Conservation (phyloP, 257 asterid genomes). For the Solanum medicagineum region DNA sequence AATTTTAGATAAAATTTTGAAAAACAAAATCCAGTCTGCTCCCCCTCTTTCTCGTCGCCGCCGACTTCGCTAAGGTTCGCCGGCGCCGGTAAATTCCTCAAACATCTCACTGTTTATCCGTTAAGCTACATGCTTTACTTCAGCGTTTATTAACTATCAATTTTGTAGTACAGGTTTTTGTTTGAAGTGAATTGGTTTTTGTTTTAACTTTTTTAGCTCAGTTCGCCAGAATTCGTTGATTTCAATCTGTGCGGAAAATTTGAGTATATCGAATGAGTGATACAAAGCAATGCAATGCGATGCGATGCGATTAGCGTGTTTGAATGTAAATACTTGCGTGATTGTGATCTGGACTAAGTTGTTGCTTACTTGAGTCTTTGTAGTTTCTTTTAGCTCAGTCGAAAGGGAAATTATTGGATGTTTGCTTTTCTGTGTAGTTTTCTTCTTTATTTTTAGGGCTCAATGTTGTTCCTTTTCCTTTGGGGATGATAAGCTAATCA, state of each 20-base stretch:
- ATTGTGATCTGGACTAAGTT: background rate
- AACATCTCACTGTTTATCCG: background rate
- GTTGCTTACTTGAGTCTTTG: background rate
- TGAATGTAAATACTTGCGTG: background rate
- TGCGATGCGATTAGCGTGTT: background rate
- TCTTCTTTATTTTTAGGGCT: background rate
- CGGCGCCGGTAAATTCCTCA: background rate
- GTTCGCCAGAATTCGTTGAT: background rate
- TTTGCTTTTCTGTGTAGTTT: background rate
- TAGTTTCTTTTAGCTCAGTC: background rate
- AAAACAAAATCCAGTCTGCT: background rate
- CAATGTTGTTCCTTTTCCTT: background rate
- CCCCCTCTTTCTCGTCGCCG: conserved; percentile 8
- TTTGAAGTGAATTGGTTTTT: background rate
- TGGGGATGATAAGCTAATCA: background rate
- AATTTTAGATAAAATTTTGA: background rate
- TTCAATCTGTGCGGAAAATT: background rate
- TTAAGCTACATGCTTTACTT: background rate
- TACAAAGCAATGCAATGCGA: background rate
- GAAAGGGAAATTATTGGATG: background rate
- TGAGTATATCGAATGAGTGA: background rate
- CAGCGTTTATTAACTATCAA: background rate
- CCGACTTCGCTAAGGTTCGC: background rate
- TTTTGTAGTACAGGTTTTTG: background rate
- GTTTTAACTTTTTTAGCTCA: background rate